phyloP scores from a whole-genome alignment of 441 rosid species.

The Gossypium lobatum region DNA sequence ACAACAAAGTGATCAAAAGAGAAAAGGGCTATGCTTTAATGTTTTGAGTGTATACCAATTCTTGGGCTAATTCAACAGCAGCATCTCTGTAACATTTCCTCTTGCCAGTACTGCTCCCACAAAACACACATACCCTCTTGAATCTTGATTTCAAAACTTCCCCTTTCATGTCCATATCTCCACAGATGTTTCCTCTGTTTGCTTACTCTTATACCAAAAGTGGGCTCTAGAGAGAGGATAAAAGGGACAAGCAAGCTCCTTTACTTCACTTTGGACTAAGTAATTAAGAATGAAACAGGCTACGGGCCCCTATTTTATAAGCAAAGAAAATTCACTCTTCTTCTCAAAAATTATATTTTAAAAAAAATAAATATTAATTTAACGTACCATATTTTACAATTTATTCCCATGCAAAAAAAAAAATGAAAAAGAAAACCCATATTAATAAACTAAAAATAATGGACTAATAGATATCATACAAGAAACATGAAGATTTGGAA shows the following conservation, averaged over 20 bases:
- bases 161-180: conserved; percentile 29
- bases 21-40: neutral
- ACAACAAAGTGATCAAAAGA: neutral
- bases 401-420: neutral
- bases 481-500: conserved; percentile 6
- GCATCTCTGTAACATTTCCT: conserved; percentile 75
- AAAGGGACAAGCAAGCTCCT: neutral
- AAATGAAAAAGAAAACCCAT: neutral
- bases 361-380: neutral
- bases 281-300: neutral
- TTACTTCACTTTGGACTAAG: neutral
- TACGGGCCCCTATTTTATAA: neutral
- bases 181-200: neutral
- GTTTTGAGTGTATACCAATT: conserved; percentile 46
- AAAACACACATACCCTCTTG: conserved; percentile 82
- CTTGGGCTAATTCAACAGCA: conserved; percentile 77
- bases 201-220: neutral
- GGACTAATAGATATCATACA: neutral
- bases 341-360: neutral
- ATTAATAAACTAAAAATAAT: neutral
- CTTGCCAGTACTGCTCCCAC: conserved; percentile 93
- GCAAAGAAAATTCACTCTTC: neutral
- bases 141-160: conserved; percentile 50
- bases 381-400: neutral
- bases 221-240: neutral